Base-by-base conservation (phyloP, 768 basidiomycete species). In the Lactarius hatsudake region DNA sequence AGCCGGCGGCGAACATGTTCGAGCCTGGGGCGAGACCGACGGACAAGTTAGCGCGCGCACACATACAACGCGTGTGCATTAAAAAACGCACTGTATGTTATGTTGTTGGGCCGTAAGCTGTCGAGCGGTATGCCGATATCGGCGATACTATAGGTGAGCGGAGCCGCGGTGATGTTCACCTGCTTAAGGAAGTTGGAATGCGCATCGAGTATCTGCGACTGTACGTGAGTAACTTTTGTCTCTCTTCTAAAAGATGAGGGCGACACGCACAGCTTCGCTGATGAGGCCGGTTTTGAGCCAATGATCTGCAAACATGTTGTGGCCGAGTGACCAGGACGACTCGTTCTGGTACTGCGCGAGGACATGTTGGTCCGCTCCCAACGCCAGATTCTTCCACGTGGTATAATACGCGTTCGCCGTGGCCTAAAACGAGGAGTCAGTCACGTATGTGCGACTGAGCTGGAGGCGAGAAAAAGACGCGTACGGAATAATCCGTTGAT, bases 261-360 rank as follows among this genome's bases (percentile, higher is more conserved):
- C 2, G 23, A 32, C 13, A 64, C 69, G 55, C 38, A 70, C 69
- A 26, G 54, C 51, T 3, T 26, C 7, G 17, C 68, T 53, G 23
- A 69, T 61, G 42, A 70, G 45, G 34, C 40, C 55, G 1, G 67
- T 70, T 58, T 54, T 30, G 12, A 70, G 28, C 69, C 69, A 70
- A 20, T 23, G 3, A 62, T 70, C 69, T 9, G 51, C 67, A 45
- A 70, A 70, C 45, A 70, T 59, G 34, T 69, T 69, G 58, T 70
- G 56, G 13, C 63, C 69, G 23, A 69, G 36, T 18, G 67, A 61
- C 69, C 69, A 70, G 8, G 67, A 68, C 15, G 60, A 61, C 28
- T 62, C 32, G 20, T 63, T 30, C 10, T 43, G 51, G 34, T 69
- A 70, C 20, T 61, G 55, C 38, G 36, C 42, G 5, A 69, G 66